Conservation (phyloP, 2,329 filamentous ascomycete species). For the Botrytis porri region DNA sequence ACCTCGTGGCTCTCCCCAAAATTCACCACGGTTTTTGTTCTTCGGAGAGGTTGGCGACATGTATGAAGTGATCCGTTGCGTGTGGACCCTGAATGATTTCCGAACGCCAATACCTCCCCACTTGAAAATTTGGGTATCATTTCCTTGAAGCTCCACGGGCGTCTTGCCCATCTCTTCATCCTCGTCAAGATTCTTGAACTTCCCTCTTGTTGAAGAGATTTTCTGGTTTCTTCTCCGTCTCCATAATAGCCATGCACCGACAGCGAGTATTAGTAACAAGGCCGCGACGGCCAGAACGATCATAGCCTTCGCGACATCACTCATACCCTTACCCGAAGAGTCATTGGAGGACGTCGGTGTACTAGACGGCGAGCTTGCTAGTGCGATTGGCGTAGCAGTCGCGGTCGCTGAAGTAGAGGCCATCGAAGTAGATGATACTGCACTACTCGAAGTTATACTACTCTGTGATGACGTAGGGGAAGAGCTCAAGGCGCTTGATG, state of each 20-base stretch:
- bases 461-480: not conserved
- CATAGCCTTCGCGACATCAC: conserved; percentile 8
- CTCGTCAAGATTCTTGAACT: conserved; percentile 17
- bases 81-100: not conserved
- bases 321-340: not conserved
- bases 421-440: not conserved
- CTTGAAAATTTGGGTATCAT: conserved; percentile 13
- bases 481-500: conserved; percentile 9
- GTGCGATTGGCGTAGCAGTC: not conserved
- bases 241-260: not conserved
- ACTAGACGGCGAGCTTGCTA: not conserved
- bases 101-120: conserved; percentile 16
- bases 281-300: conserved; percentile 4
- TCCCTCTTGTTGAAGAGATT: not conserved
- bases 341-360: not conserved
- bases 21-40: not conserved
- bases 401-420: not conserved
- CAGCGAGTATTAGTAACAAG: conserved; percentile 8
- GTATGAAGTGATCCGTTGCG: conserved; percentile 11
- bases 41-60: not conserved
- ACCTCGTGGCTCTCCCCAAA: conserved; percentile 8
- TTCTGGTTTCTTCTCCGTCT: not conserved
- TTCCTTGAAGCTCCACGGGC: conserved; percentile 10
- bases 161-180: not conserved
- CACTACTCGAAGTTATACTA: conserved; percentile 1